Percentiles rank a stretch among this genome's conserved stretches.
phyloP scores from a whole-genome alignment of 371 early-diverging fungal species.

The Mucor velutinosus region DNA sequence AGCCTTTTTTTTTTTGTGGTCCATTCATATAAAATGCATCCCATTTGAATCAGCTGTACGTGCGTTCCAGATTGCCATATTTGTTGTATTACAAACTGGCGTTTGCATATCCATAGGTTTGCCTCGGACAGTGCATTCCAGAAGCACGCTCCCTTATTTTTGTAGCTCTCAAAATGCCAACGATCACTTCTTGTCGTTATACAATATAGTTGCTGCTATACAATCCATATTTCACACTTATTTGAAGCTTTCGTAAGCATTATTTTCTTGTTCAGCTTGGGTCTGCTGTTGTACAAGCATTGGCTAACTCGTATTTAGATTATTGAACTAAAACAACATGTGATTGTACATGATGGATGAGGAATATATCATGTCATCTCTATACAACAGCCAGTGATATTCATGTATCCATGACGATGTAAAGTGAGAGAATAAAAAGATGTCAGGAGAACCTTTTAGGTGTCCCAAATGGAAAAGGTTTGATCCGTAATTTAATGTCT shows the following conservation, averaged over 20 bases:
- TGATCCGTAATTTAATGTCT: background rate
- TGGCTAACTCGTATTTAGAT: background rate
- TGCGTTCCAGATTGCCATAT: too few relatives aligned
- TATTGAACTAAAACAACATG: background rate
- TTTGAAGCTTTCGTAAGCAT: background rate
- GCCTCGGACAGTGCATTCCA: too few relatives aligned
- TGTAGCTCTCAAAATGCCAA: too few relatives aligned
- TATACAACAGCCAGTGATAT: background rate
- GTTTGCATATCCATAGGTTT: too few relatives aligned
- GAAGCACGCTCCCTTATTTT: too few relatives aligned
- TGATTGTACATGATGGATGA: background rate
- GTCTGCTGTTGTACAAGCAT: background rate
- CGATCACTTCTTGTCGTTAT: too few relatives aligned
- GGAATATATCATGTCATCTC: background rate
- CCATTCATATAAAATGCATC: too few relatives aligned
- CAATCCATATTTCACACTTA: too few relatives aligned
- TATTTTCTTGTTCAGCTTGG: background rate
- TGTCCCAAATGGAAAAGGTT: background rate
- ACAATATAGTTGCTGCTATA: too few relatives aligned
- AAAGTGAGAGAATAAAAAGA: background rate
- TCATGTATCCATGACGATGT: background rate
- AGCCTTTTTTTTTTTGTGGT: too few relatives aligned
- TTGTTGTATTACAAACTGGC: too few relatives aligned
- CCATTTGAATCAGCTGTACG: too few relatives aligned
- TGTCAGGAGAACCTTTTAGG: background rate